Conservation (phyloP, 2,329 filamentous ascomycete genomes). For the Tolypocladium capitatum region DNA sequence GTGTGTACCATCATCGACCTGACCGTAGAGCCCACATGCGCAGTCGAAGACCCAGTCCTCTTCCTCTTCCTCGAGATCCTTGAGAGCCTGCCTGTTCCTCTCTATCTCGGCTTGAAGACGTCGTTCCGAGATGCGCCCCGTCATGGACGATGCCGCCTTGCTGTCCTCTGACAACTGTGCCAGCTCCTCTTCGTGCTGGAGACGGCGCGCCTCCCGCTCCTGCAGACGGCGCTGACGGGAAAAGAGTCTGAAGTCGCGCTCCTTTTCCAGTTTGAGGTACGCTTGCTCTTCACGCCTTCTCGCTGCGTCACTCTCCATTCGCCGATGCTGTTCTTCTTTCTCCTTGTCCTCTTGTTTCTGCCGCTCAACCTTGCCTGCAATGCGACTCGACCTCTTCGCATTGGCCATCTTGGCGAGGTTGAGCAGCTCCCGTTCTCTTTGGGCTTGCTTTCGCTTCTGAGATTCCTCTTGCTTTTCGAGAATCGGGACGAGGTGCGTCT, state of each 20-base stretch:
- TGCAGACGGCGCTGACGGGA: slow-evolving; percentile 76
- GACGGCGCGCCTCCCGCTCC: slow-evolving; percentile 72
- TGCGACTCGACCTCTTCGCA: slow-evolving; percentile 83
- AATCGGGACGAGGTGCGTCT: slow-evolving; percentile 69
- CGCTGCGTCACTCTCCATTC: slow-evolving; percentile 42
- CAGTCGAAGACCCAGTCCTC: slow-evolving; percentile 94
- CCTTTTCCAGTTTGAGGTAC: slow-evolving; percentile 47
- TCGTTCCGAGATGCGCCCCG: slow-evolving; percentile 59
- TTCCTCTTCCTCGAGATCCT: slow-evolving; percentile 59
- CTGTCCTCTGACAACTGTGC: slow-evolving; percentile 66
- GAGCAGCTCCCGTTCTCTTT: slow-evolving; percentile 64
- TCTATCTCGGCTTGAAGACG: slow-evolving; percentile 74
- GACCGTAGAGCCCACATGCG: slow-evolving; percentile 76
- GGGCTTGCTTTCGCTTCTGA: slow-evolving; percentile 54
- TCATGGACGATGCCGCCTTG: slow-evolving; percentile 40
- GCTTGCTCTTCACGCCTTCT: slow-evolving; percentile 55
- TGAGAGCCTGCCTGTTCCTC: slow-evolving; percentile 61
- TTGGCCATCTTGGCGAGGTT: slow-evolving; percentile 79
- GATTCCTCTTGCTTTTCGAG: slow-evolving; percentile 67
- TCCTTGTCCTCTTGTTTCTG: slow-evolving; percentile 61
- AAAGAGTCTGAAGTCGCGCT: slow-evolving; percentile 65
- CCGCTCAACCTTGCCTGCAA: slow-evolving; percentile 69
- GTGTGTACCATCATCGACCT: slow-evolving; percentile 88
- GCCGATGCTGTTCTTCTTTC: slow-evolving; percentile 48
- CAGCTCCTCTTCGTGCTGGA: slow-evolving; percentile 75